phyloP scores from a whole-genome alignment of 2,329 filamentous ascomycete genomes.

The Fusarium irregulare region DNA sequence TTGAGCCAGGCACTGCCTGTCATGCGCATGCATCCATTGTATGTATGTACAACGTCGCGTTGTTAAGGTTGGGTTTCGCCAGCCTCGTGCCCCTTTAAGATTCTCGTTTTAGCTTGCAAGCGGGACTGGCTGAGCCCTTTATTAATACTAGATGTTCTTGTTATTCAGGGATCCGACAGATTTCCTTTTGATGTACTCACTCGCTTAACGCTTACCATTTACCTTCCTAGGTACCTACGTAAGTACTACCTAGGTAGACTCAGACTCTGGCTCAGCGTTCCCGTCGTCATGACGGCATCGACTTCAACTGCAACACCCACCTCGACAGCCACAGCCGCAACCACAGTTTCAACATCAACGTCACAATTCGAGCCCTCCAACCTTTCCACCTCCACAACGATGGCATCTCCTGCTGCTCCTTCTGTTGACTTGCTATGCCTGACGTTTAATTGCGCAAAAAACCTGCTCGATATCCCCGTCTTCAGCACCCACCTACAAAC shows the following conservation, averaged over 20 bases:
- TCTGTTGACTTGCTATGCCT: conserved; percentile 79
- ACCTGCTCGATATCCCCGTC: conserved; percentile 72
- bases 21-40: not conserved
- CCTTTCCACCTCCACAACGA: conserved; percentile 32
- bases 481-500: conserved; percentile 78
- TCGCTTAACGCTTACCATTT: not conserved
- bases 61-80: conserved; percentile 2
- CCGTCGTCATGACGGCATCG: conserved; percentile 21
- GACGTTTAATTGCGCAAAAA: conserved; percentile 90
- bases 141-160: not conserved
- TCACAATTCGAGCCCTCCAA: conserved; percentile 5
- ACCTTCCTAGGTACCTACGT: not conserved
- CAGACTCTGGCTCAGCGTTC: not conserved
- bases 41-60: not conserved
- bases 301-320: conserved; percentile 11
- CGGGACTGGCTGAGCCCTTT: conserved; percentile 9
- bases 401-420: conserved; percentile 54
- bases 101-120: conserved; percentile 20
- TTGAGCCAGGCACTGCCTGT: not conserved
- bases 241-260: too few species aligned
- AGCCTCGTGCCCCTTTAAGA: conserved; percentile 25
- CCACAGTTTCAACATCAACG: conserved; percentile 5
- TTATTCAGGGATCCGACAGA: not conserved
- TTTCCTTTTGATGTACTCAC: conserved; percentile 1
- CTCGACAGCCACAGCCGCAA: not conserved